A percentile compares a stretch with the other conserved stretches of the same genome.
Conservation (phyloP, 495 filamentous ascomycete species). For the Aspergillus ostianus region DNA sequence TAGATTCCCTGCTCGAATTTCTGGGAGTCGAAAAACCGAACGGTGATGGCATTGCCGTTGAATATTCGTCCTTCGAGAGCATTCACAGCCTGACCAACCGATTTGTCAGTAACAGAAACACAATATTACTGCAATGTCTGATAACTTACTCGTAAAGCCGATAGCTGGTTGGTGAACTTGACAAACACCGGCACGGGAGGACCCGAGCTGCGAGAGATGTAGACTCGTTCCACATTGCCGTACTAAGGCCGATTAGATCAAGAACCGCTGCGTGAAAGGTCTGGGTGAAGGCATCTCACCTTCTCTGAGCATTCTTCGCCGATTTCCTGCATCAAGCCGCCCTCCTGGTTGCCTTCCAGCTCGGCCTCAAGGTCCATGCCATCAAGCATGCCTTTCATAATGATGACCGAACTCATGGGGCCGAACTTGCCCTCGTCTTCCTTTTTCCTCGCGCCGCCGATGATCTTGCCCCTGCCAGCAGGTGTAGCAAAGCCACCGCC, state of each 20-base stretch:
- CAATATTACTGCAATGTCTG: neutral
- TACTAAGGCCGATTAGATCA: conserved; percentile 50
- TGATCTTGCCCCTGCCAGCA: conserved; percentile 73
- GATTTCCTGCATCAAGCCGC: conserved; percentile 82
- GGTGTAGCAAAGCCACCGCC: conserved; percentile 73
- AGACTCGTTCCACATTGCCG: conserved; percentile 80
- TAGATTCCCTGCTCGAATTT: conserved; percentile 77
- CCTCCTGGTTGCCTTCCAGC: conserved; percentile 49
- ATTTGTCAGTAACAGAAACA: conserved; percentile 7
- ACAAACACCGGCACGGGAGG: conserved; percentile 74
- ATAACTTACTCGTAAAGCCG: conserved; percentile 70
- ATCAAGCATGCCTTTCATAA: conserved; percentile 77
- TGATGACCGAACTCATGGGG: conserved; percentile 72
- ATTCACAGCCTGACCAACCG: conserved; percentile 69
- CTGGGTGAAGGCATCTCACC: conserved; percentile 35
- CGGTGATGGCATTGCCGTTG: conserved; percentile 77
- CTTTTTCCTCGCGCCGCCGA: conserved; percentile 57
- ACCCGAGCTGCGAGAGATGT: conserved; percentile 58
- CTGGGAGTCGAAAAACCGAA: conserved; percentile 75
- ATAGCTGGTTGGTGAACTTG: conserved; percentile 78
- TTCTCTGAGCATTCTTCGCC: conserved; percentile 86
- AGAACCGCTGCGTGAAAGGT: neutral
- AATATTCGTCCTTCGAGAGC: conserved; percentile 80
- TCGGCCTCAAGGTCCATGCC: conserved; percentile 74
- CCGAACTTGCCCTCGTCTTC: conserved; percentile 65